Conservation (phyloP, 2,329 filamentous ascomycete genomes). For the Alternaria metachromatica region DNA sequence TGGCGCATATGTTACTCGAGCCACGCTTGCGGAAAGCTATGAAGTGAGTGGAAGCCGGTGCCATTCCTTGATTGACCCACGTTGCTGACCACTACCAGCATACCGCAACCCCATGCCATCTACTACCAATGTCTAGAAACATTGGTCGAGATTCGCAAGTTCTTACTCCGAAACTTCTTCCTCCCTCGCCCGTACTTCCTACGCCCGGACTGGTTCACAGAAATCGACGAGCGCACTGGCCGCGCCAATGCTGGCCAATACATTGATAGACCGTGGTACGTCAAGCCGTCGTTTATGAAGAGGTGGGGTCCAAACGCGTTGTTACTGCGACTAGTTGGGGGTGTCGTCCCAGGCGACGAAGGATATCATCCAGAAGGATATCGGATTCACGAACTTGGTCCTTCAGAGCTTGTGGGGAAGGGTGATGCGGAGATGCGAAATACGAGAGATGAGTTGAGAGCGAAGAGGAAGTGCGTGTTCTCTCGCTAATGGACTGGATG, state of each 20-base stretch:
- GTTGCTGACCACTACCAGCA: neutral
- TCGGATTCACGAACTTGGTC: slow-evolving; percentile 67
- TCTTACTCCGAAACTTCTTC: slow-evolving; percentile 64
- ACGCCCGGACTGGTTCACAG: slow-evolving; percentile 49
- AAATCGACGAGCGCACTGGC: slow-evolving; percentile 50
- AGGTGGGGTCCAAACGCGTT: slow-evolving; percentile 24
- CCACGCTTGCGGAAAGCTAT: slow-evolving; percentile 70
- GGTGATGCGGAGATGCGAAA: slow-evolving; percentile 33
- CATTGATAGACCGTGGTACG: slow-evolving; percentile 41
- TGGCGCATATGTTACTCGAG: slow-evolving; percentile 68
- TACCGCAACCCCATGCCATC: neutral
- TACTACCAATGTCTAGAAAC: slow-evolving; percentile 29
- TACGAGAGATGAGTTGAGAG: neutral
- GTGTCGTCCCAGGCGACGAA: slow-evolving; percentile 69
- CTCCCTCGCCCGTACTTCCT: slow-evolving; percentile 61
- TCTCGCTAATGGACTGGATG: neutral
- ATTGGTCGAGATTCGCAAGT: slow-evolving; percentile 57
- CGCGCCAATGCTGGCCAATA: slow-evolving; percentile 28
- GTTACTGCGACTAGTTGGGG: slow-evolving; percentile 61
- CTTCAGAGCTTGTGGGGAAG: slow-evolving; percentile 59
- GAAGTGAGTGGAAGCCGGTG: slow-evolving; percentile 45
- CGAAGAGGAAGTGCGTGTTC: neutral
- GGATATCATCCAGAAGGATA: slow-evolving; percentile 61
- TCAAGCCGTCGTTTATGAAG: slow-evolving; percentile 27
- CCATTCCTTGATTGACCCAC: neutral